Evolutionary conservation across 148 eudicot species (phyloP).

Genomic region (Persicaria tinctoria): DNA sequence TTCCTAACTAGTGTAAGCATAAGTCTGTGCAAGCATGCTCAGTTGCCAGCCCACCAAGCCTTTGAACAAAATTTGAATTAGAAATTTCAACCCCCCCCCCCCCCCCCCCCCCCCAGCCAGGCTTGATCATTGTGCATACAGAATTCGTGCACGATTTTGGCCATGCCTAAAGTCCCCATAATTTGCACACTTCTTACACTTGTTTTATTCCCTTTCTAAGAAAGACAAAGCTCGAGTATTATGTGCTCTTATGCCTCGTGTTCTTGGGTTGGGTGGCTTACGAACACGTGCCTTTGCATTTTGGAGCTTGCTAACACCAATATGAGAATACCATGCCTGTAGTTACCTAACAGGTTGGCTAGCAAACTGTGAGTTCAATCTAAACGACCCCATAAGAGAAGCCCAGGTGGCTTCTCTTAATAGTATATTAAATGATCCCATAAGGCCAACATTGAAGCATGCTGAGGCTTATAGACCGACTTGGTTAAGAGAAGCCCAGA

Average conservation of each 20-base stretch:
- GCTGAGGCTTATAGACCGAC: no score
- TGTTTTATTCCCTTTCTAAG: background rate
- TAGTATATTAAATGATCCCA: no score
- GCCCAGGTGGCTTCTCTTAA: no score
- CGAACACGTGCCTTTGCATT: background rate
- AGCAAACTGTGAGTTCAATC: no score
- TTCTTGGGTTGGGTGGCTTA: background rate
- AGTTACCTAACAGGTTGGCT: no score
- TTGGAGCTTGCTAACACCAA: no score
- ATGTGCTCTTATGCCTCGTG: background rate
- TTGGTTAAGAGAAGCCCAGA: no score
- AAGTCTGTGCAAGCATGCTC: background rate
- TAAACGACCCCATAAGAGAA: no score
- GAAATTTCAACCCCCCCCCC: background rate
- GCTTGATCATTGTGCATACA: background rate
- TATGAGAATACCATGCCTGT: no score
- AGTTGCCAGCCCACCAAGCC: background rate
- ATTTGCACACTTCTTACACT: background rate
- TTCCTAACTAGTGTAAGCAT: background rate
- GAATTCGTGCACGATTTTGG: background rate
- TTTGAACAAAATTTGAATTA: constrained; percentile 3
- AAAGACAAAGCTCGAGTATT: background rate
- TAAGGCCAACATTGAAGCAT: no score
- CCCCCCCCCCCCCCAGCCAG: no score
- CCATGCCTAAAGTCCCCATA: background rate